Base-by-base conservation (phyloP, 345 rosid genomes). In the Gossypioides kirkii region DNA sequence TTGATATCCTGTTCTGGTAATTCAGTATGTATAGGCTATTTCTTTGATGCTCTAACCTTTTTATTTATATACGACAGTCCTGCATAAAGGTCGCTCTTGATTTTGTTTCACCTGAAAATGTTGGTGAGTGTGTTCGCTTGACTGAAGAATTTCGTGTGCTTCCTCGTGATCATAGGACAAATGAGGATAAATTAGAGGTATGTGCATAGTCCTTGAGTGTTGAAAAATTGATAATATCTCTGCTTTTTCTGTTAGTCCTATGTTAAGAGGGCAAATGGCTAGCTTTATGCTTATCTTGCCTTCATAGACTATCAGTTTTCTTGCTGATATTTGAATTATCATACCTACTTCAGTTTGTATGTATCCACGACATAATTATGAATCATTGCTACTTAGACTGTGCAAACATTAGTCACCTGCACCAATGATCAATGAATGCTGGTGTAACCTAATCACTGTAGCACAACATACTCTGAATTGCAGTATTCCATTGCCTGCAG, bases 81-180 rank as follows among this genome's bases (percentile, higher is more conserved):
- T 83, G 86, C 70, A 80, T 84, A 69, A 85, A 86, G 76, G 88
- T 86, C 52, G 89, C 86, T 20, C 67, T 76, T 58, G 87, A 86
- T 54, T 87, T 87, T 74, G 91, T 86, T 55, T 84, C 88, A 9
- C 87, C 89, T 50, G 91, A 87, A 77, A 86, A 86, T 80, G 71
- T 80, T 65, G 81, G 86, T 25, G 87, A 86, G 69, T 87, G 89
- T 59, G 56, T 81, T 26, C 89, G 84, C 10, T 81, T 87, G 76
- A 81, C 87, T 2, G 87, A 87, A 60, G 91, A 87, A 62, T 84
- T 84, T 5, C 87, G 88, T 42, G 2, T 67, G 22, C 88, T 87
- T 76, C 87, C 88, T 13, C 74, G 22, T 13, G 80, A 80, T 76
- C 91, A 87, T 70, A 67, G 56, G 72, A 77, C 86, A 22, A 84